Evolutionary conservation across 2,329 filamentous ascomycete species (phyloP).

Genomic region (Scedosporium apiospermum): DNA sequence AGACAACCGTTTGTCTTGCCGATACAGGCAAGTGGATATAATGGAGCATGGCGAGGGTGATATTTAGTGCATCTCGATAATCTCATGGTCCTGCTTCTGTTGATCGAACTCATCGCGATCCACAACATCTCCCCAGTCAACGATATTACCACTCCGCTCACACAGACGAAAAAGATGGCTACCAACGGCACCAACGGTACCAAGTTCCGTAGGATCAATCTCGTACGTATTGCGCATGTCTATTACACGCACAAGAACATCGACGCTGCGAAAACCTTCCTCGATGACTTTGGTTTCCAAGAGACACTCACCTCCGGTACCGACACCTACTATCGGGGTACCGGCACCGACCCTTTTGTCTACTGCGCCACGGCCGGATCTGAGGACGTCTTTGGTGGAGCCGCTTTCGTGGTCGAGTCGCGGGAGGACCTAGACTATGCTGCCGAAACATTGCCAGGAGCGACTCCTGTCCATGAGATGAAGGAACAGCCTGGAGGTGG

Average conservation of each 20-base stretch:
- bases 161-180: background rate
- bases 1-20: no score
- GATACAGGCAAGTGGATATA: no score
- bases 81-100: no score
- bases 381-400: background rate
- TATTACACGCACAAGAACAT: conserved; percentile 17
- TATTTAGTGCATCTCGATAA: no score
- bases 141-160: background rate
- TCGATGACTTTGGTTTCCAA: conserved; percentile 18
- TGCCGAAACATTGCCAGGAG: background rate
- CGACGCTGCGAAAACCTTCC: conserved; percentile 15
- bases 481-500: background rate
- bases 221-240: conserved; percentile 10
- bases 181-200: background rate
- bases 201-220: conserved; percentile 11
- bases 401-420: background rate
- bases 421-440: background rate
- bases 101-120: no score
- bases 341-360: conserved; percentile 38
- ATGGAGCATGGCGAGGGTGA: no score
- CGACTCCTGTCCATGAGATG: conserved; percentile 1
- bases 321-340: conserved; percentile 38
- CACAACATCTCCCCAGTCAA: no score
- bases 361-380: conserved; percentile 27
- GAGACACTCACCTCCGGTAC: conserved; percentile 11